Conservation (phyloP, 306 rosid species). For the Calophaca sinica region DNA sequence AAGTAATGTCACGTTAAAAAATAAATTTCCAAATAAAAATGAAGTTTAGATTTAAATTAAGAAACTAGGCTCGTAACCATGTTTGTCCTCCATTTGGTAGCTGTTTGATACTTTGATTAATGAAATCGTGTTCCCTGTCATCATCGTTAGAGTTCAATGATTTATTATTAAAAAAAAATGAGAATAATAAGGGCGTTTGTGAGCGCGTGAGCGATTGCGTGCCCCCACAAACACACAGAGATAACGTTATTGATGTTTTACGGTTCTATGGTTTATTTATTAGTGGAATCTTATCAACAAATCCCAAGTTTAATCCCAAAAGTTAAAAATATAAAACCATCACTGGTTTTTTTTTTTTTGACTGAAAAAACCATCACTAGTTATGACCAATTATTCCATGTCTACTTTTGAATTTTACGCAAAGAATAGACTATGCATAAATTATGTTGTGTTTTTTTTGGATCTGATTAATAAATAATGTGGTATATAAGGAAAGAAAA, state of each 20-base stretch:
- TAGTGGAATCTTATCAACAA: neutral
- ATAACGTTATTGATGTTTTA: neutral
- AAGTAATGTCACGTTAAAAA: neutral
- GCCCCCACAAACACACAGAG: neutral
- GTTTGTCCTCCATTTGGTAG: neutral
- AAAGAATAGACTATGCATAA: neutral
- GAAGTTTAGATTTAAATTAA: neutral
- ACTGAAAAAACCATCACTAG: slow-evolving; percentile 7
- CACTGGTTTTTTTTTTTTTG: no score
- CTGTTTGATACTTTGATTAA: neutral
- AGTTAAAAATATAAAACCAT: neutral
- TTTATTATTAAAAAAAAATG: no score
- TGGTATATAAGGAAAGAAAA: slow-evolving; percentile 34
- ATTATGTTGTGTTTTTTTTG: slow-evolving; percentile 1
- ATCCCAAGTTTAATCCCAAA: slow-evolving; percentile 28
- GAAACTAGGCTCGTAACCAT: neutral
- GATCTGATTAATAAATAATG: slow-evolving; percentile 32
- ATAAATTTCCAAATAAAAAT: neutral
- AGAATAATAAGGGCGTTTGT: neutral
- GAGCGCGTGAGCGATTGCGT: neutral
- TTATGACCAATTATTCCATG: slow-evolving; percentile 23
- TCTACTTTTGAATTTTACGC: neutral
- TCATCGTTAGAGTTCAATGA: neutral
- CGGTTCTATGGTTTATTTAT: neutral
- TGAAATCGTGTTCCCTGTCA: neutral